A percentile compares a stretch with the other conserved stretches of the same genome.
Conservation (phyloP, 1,139 yeast species). For the Pichia sp. region DNA sequence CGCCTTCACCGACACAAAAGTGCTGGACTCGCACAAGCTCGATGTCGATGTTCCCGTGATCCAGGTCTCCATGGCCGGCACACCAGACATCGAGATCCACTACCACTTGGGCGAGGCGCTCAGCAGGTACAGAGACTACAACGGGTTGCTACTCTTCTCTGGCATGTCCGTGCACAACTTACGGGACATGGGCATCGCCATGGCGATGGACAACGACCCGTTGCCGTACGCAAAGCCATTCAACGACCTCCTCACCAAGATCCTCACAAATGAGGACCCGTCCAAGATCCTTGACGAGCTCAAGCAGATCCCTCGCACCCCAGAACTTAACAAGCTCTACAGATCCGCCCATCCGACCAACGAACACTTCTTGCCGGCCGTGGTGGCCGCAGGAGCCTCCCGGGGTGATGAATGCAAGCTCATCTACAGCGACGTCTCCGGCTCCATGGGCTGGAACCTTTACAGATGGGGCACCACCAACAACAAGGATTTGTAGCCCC, state of each 20-base stretch:
- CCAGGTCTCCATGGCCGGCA: constrained; percentile 58
- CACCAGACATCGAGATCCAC: constrained; percentile 45
- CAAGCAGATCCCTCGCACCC: constrained; percentile 33
- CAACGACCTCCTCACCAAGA: constrained; percentile 40
- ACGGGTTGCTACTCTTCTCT: constrained; percentile 54
- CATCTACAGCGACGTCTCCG: constrained; percentile 41
- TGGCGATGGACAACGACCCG: constrained; percentile 25
- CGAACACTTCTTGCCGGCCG: constrained; percentile 69
- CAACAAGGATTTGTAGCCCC: constrained; percentile 1
- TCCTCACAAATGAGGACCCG: constrained; percentile 29
- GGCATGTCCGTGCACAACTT: constrained; percentile 82
- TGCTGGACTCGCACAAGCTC: constrained; percentile 31
- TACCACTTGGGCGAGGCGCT: constrained; percentile 54
- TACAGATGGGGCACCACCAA: constrained; percentile 39
- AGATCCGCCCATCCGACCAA: constrained; percentile 64
- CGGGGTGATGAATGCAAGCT: constrained; percentile 38
- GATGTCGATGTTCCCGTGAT: constrained; percentile 53
- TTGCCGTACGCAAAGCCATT: constrained; percentile 51
- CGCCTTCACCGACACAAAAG: constrained; percentile 49
- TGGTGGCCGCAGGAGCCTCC: constrained; percentile 63
- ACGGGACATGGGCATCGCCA: constrained; percentile 41
- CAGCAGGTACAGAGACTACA: constrained; percentile 46
- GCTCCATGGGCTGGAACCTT: constrained; percentile 65
- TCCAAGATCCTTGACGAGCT: constrained; percentile 31
- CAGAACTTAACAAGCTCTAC: constrained; percentile 36